phyloP scores from a whole-genome alignment of 257 asterid genomes.

The Avicennia marina region DNA sequence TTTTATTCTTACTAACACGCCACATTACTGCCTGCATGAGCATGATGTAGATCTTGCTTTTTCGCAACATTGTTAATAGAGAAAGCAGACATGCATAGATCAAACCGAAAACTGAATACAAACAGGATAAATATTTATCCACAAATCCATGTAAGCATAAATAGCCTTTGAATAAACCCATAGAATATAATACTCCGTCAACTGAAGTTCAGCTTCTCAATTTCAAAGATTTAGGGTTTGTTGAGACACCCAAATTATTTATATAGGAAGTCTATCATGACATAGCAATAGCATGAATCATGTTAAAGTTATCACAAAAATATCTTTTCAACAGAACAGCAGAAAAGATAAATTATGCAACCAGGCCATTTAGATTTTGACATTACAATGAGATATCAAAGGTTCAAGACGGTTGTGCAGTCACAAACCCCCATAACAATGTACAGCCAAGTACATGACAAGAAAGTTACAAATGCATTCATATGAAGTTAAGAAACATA shows the following conservation, averaged over 20 bases:
- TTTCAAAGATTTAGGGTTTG: conserved; percentile 1
- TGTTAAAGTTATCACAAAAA: neutral
- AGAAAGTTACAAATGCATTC: neutral
- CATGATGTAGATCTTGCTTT: too few relatives aligned
- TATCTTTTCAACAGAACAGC: neutral
- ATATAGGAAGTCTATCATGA: neutral
- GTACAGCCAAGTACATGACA: neutral
- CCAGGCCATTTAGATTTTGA: neutral
- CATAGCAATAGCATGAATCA: neutral
- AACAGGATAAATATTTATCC: too few relatives aligned
- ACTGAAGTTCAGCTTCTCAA: neutral
- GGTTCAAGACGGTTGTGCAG: neutral
- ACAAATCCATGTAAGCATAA: too few relatives aligned
- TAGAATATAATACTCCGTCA: neutral
- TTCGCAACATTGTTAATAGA: neutral
- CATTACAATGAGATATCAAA: neutral
- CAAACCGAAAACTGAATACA: neutral
- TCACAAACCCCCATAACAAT: neutral
- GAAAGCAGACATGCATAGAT: neutral
- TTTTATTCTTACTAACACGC: neutral
- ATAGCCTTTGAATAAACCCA: neutral
- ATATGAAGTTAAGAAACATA: neutral
- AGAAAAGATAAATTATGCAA: too few relatives aligned
- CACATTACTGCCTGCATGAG: neutral
- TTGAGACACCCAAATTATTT: neutral